These are phyloP conservation scores for Aspergillus panamensis DNA, from an alignment of 495 filamentous ascomycete genomes.

Conservation along the genomic window DNA sequence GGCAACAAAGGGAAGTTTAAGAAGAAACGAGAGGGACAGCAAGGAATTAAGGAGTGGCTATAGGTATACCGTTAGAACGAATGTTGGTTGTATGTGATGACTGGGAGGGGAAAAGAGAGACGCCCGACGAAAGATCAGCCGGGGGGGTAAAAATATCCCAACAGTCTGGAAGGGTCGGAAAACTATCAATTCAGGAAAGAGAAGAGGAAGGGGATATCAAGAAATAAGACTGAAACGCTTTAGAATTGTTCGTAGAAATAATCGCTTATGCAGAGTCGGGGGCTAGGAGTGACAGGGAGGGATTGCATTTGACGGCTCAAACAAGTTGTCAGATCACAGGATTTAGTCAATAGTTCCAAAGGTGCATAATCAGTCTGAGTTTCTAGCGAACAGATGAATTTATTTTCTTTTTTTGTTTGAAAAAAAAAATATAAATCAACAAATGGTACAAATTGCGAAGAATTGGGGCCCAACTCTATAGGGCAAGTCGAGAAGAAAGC, in stretches of 20 bases:
- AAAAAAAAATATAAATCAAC: not conserved
- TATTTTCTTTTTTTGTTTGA: too few relatives aligned
- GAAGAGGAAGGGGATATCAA: constrained; percentile 1
- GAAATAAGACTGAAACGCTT: constrained; percentile 19
- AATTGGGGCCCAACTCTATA: not conserved
- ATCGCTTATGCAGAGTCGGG: constrained; percentile 19
- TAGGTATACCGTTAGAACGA: constrained; percentile 5
- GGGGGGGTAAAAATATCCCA: constrained; percentile 12
- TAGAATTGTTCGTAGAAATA: constrained; percentile 20
- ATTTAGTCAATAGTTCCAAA: not conserved
- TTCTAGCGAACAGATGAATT: not conserved
- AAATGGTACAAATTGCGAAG: not conserved
- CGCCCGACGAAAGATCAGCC: not conserved
- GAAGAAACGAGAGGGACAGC: not conserved
- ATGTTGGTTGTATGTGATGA: not conserved
- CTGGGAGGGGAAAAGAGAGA: constrained; percentile 1
- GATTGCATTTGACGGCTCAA: constrained; percentile 11
- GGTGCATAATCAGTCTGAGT: not conserved
- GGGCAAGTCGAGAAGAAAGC: not conserved
- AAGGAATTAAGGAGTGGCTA: not conserved
- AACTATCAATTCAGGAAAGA: constrained; percentile 18
- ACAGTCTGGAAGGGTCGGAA: constrained; percentile 13
- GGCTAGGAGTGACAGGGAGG: constrained; percentile 10
- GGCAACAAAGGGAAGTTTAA: not conserved
- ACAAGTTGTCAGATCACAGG: constrained; percentile 8